Percentiles rank a stretch among this genome's conserved stretches.
Evolutionary conservation across 306 rosid species (phyloP).

Genomic region (Hylodesmum podocarpum): DNA sequence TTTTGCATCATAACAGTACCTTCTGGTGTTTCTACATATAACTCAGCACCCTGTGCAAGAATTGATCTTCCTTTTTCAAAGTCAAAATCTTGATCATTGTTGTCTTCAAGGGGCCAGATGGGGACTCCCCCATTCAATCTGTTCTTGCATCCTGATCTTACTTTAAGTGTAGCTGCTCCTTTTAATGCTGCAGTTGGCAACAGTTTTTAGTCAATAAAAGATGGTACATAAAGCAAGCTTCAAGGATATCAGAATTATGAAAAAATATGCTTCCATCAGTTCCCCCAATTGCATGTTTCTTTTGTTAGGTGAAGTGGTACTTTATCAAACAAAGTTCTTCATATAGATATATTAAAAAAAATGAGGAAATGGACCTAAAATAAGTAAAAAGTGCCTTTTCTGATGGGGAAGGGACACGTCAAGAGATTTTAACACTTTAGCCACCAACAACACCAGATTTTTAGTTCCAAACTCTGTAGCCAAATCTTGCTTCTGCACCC

Average conservation of each 20-base stretch:
- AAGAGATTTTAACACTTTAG: constrained; percentile 14
- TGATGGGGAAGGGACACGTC: background rate
- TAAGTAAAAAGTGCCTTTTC: constrained; percentile 5
- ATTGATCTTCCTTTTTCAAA: constrained; percentile 57
- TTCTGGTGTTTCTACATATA: constrained; percentile 79
- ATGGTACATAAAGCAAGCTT: background rate
- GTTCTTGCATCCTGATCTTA: constrained; percentile 75
- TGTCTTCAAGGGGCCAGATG: constrained; percentile 68
- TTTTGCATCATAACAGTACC: constrained; percentile 41
- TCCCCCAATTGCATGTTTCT: constrained; percentile 19
- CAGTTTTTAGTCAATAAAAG: background rate
- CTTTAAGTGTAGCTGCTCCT: constrained; percentile 86
- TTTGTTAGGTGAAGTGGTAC: constrained; percentile 20
- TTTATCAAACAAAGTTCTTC: constrained; percentile 4
- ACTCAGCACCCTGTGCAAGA: constrained; percentile 63
- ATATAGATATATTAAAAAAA: background rate
- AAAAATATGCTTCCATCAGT: constrained; percentile 11
- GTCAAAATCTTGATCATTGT: constrained; percentile 62
- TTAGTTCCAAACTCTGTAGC: constrained; percentile 14
- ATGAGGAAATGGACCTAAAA: background rate
- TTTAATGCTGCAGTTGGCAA: constrained; percentile 59
- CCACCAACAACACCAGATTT: background rate
- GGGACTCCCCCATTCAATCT: constrained; percentile 64
- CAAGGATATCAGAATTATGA: background rate
- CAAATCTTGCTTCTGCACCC: background rate